These are phyloP conservation scores for Chlamydomonas sphaeroides DNA, from an alignment of 139 green algal species.

Conservation along the genomic window DNA sequence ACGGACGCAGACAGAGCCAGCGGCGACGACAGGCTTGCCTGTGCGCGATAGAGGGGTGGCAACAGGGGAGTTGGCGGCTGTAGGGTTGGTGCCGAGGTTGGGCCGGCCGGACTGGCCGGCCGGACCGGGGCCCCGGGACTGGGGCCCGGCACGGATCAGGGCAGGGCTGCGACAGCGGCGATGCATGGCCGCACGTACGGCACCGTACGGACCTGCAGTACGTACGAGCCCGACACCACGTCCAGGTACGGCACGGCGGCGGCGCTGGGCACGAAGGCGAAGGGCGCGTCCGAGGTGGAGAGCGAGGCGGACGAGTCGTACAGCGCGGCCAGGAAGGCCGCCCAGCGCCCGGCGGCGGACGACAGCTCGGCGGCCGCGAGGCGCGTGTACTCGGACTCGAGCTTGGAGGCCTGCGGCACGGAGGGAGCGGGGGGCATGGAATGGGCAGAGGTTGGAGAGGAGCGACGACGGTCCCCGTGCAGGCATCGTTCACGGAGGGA, in stretches of 20 bases:
- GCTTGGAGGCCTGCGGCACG: neutral
- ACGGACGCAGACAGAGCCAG: slow-evolving; percentile 24
- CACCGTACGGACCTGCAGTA: slow-evolving; percentile 35
- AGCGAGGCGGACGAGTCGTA: slow-evolving; percentile 10
- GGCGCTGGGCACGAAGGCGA: slow-evolving; percentile 9
- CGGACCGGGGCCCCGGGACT: no score
- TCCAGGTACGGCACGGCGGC: slow-evolving; percentile 37
- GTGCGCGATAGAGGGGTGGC: no score
- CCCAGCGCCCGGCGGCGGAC: slow-evolving; percentile 3
- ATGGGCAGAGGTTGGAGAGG: no score
- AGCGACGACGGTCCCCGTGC: no score
- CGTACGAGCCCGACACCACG: slow-evolving; percentile 21
- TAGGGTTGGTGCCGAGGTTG: no score
- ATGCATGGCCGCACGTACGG: no score
- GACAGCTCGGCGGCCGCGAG: neutral
- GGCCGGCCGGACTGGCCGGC: no score
- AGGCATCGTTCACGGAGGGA: no score
- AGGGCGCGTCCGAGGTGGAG: neutral
- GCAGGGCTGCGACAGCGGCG: no score
- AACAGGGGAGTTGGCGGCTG: no score
- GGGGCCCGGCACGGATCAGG: no score
- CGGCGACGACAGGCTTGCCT: slow-evolving; percentile 9
- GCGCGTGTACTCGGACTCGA: neutral
- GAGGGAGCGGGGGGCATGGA: neutral
- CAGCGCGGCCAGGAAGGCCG: slow-evolving; percentile 26